Conservation (phyloP, 108 stramenopile species). For the Discostella pseudostelligera region DNA sequence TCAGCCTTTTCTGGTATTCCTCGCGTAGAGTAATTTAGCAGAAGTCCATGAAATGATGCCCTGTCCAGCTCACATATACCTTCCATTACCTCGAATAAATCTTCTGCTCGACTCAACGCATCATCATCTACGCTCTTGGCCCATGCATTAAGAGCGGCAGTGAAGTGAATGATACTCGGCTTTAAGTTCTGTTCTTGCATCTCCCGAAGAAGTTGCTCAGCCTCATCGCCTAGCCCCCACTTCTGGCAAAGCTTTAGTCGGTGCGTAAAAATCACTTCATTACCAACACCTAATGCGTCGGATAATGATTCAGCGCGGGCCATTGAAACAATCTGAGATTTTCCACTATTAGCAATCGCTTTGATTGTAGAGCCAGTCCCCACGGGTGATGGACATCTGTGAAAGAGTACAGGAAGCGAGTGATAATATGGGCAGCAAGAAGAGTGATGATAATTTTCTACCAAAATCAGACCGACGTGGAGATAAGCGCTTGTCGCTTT, state of each 20-base stretch:
- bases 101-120: slow-evolving; percentile 28
- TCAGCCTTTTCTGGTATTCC: slow-evolving; percentile 38
- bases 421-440: slow-evolving; percentile 12
- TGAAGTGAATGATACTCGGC: slow-evolving; percentile 38
- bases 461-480: slow-evolving; percentile 38
- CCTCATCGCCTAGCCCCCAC: slow-evolving; percentile 36
- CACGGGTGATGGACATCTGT: slow-evolving; percentile 63
- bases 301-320: slow-evolving; percentile 27
- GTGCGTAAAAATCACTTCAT: slow-evolving; percentile 23
- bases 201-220: slow-evolving; percentile 27
- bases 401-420: not conserved
- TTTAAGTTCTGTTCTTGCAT: slow-evolving; percentile 18
- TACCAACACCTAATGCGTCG: slow-evolving; percentile 7
- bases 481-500: slow-evolving; percentile 61
- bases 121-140: slow-evolving; percentile 45
- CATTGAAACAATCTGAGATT: slow-evolving; percentile 26
- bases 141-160: slow-evolving; percentile 53
- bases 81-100: slow-evolving; percentile 43
- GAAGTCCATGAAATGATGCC: slow-evolving; percentile 39
- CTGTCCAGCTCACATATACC: slow-evolving; percentile 20
- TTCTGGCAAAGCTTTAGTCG: slow-evolving; percentile 32
- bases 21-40: slow-evolving; percentile 39
- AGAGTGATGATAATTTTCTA: slow-evolving; percentile 20
- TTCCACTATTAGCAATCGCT: slow-evolving; percentile 36
- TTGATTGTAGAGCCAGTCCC: slow-evolving; percentile 49